Evolutionary conservation across 352 stramenopile genomes (phyloP), one percentile per base, ranked within the genome.

Genomic region (Globisporangium spinosum): DNA sequence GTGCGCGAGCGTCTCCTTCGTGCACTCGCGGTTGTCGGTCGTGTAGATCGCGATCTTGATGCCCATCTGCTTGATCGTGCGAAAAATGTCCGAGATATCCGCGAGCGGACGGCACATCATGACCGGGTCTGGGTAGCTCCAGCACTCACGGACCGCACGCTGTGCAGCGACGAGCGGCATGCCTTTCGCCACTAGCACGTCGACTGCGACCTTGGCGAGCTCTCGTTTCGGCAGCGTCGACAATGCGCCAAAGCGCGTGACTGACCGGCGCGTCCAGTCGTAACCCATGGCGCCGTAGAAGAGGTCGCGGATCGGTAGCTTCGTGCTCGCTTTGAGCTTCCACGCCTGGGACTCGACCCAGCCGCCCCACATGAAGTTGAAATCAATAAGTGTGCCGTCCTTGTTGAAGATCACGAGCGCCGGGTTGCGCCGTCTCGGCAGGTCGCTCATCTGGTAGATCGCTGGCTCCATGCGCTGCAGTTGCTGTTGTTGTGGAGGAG

Each of bases 11-110:
- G 75, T 80, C 29, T 68, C 64, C 25, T 68, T 29, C 1, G 78
- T 87, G 3, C 70, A 53, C 13, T 64, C 76, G 43, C 80, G 72
- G 47, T 77, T 76, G 62, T 89, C 80, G 1, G 74, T 80, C 3
- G 80, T 89, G 59, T 75, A 67, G 13, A 87, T 70, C 32, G 78
- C 79, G 61, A 88, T 87, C 67, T 83, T 83, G 34, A 83, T 74
- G 12, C 73, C 74, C 71, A 79, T 75, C n/a, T 53, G 51, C 53
- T 73, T 72, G 70, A 80, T 76, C 13, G 62, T 71, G 35, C 65
- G 69, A 58, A 83, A 83, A 27, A 83, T 58, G 9, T 45, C 65
- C 8, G 34, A 35, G 32, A 83, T 53, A 54, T 82, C 75, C 2
- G 57, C 71, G 40, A 77, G 68, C 27, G 76, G 69, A 6, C 68